phyloP scores from a whole-genome alignment of 805 yeast species.

The Myxozyma neotropica region DNA sequence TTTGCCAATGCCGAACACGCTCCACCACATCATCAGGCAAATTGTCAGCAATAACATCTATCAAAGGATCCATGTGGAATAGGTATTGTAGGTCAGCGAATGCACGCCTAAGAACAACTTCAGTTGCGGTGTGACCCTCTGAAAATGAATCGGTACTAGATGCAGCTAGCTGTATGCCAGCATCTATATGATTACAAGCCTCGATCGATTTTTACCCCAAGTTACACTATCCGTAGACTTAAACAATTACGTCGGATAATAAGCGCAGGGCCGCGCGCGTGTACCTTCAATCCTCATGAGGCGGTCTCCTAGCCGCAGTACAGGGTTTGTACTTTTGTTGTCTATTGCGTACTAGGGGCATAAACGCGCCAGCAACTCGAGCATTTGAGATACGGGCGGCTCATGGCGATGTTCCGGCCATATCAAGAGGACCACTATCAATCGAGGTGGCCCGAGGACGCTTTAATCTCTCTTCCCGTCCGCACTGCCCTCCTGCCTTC shows the following conservation, averaged over 20 bases:
- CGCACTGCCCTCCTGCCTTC: not conserved
- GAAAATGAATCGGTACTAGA: too few species aligned
- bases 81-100: not conserved
- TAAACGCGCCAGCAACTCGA: not conserved
- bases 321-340: too few species aligned
- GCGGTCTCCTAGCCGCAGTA: too few species aligned
- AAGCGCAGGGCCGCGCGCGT: too few species aligned
- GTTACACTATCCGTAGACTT: too few species aligned
- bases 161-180: too few species aligned
- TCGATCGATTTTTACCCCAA: too few species aligned
- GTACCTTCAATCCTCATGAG: too few species aligned
- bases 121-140: not conserved
- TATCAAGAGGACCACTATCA: constrained; percentile 12
- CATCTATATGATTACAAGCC: too few species aligned
- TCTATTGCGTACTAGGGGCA: not conserved
- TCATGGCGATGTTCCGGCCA: constrained; percentile 3
- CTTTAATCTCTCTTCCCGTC: not conserved
- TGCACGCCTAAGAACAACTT: not conserved
- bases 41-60: not conserved
- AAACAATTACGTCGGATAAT: too few species aligned
- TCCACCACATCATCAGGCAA: not conserved
- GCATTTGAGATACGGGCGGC: constrained; percentile 3
- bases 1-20: not conserved
- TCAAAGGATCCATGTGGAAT: constrained; percentile 4
- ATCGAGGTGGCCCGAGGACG: constrained; percentile 17